phyloP scores from a whole-genome alignment of 2,329 filamentous ascomycete species.

The Penicillium frequentans region DNA sequence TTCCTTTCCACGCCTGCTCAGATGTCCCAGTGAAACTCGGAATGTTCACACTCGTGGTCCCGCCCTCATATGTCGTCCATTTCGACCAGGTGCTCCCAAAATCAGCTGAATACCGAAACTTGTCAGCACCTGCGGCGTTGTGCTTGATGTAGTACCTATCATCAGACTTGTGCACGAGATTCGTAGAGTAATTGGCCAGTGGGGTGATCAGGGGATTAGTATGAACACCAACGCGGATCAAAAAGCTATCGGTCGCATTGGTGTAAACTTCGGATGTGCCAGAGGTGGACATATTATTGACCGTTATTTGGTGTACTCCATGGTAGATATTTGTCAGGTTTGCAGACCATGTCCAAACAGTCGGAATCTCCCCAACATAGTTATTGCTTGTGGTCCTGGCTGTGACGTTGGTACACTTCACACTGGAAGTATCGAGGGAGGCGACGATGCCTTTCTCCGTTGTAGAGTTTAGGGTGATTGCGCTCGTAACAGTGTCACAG shows the following conservation, averaged over 20 bases:
- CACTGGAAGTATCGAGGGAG: conserved; percentile 44
- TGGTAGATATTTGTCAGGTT: conserved; percentile 58
- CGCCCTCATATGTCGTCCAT: conserved; percentile 57
- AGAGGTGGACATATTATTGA: conserved; percentile 55
- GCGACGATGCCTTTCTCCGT: conserved; percentile 49
- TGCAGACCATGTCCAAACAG: conserved; percentile 55
- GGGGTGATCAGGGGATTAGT: conserved; percentile 63
- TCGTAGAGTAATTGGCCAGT: conserved; percentile 58
- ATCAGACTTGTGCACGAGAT: conserved; percentile 49
- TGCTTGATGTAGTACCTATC: conserved; percentile 56
- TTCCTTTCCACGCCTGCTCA: conserved; percentile 60
- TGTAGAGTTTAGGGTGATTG: conserved; percentile 55
- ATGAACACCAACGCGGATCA: conserved; percentile 58
- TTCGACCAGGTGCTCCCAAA: conserved; percentile 61
- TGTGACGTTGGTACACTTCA: conserved; percentile 47
- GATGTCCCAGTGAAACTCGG: conserved; percentile 60
- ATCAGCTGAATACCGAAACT: conserved; percentile 63
- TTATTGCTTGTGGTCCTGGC: conserved; percentile 46
- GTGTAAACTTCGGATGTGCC: conserved; percentile 47
- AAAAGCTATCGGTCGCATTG: conserved; percentile 58
- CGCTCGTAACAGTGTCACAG: conserved; percentile 54
- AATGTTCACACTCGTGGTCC: conserved; percentile 48
- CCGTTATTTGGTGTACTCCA: conserved; percentile 59
- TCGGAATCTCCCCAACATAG: conserved; percentile 55
- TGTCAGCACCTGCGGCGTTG: conserved; percentile 60